Evolutionary conservation across 2,329 filamentous ascomycete genomes (phyloP).

Genomic region (Eutypella sp.): DNA sequence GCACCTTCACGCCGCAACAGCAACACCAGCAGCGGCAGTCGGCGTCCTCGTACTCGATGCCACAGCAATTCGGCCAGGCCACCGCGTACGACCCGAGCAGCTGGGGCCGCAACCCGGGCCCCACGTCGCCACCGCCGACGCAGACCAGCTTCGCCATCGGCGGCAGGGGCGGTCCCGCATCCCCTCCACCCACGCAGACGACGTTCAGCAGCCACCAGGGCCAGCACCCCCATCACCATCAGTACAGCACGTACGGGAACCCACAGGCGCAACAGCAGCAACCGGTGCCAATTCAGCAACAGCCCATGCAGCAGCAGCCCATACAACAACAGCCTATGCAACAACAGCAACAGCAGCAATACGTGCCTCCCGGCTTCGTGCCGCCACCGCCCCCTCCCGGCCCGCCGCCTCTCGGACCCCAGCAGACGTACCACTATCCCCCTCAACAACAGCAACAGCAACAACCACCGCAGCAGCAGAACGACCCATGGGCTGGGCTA

Average conservation of each 20-base stretch:
- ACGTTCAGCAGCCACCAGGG: conserved; percentile 26
- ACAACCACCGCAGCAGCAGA: conserved; percentile 30
- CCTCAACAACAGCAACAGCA: conserved; percentile 28
- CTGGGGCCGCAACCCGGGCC: conserved; percentile 53
- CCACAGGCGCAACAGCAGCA: conserved; percentile 34
- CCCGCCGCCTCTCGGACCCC: conserved; percentile 56
- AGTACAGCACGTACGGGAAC: conserved; percentile 43
- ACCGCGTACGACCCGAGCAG: conserved; percentile 52
- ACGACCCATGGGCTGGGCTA: conserved; percentile 49
- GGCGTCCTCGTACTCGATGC: too few relatives aligned
- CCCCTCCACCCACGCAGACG: conserved; percentile 49
- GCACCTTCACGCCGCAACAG: conserved; percentile 21
- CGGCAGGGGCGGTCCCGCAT: conserved; percentile 37
- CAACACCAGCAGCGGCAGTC: conserved; percentile 32
- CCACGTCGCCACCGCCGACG: conserved; percentile 40
- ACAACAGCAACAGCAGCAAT: conserved; percentile 29
- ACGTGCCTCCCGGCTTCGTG: conserved; percentile 53
- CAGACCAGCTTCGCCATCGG: conserved; percentile 32
- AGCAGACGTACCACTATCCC: conserved; percentile 55
- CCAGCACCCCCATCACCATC: too few relatives aligned
- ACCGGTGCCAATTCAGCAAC: conserved; percentile 37
- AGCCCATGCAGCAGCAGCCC: conserved; percentile 36
- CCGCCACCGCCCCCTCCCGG: conserved; percentile 60
- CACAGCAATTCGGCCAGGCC: conserved; percentile 43
- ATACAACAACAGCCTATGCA: conserved; percentile 28